Evolutionary conservation across 169 alveolate genomes (phyloP).

Genomic region (Eimeria sp.): DNA sequence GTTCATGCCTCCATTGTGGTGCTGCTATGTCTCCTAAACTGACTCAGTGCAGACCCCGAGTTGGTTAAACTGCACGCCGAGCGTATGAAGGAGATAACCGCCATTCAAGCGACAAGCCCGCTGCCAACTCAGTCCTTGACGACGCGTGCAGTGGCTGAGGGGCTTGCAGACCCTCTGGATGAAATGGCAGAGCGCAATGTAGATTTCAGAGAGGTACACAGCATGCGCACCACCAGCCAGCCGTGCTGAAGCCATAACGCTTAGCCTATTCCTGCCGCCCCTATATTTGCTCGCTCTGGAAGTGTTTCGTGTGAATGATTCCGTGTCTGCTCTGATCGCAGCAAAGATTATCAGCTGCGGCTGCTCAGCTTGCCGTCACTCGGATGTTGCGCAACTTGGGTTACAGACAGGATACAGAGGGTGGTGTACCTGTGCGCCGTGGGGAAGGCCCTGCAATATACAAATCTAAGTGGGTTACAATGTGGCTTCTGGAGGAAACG

Average conservation of each 20-base stretch:
- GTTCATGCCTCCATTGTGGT: background rate
- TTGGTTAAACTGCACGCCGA: conserved; percentile 67
- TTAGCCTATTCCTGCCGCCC: background rate
- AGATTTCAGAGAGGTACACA: conserved; percentile 59
- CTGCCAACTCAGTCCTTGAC: conserved; percentile 33
- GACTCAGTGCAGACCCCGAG: conserved; percentile 66
- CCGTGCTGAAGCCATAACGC: background rate
- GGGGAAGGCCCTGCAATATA: conserved; percentile 68
- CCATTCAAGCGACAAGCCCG: conserved; percentile 46
- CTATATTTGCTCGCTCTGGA: background rate
- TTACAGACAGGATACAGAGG: conserved; percentile 63
- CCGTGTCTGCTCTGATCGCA: conserved; percentile 27
- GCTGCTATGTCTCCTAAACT: conserved; percentile 2
- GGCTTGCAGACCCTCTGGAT: conserved; percentile 57
- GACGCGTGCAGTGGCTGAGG: conserved; percentile 75
- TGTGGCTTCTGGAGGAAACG: background rate
- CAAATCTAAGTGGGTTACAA: conserved; percentile 48
- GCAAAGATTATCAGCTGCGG: conserved; percentile 78
- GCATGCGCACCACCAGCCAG: background rate
- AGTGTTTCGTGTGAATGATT: background rate
- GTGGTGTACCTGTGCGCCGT: conserved; percentile 68
- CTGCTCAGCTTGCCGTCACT: conserved; percentile 77
- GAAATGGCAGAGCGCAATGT: conserved; percentile 73
- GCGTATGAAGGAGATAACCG: conserved; percentile 61
- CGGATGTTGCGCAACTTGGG: conserved; percentile 76